Evolutionary conservation across 768 basidiomycete genomes (phyloP), one percentile per base, ranked within the genome.

Genomic region (Kwoniella pini): DNA sequence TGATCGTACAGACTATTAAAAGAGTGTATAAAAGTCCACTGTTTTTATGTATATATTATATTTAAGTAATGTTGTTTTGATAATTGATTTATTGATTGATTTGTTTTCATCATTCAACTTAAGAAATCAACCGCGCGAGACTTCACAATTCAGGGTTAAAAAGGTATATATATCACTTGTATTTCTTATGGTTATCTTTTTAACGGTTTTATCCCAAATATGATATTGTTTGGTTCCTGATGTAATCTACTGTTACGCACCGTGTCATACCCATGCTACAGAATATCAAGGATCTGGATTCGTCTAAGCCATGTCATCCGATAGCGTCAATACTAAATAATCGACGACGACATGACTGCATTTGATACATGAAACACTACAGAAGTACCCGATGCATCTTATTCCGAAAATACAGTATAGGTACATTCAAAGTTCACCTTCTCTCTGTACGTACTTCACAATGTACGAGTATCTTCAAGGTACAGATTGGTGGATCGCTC

Each of bases 51-150:
- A n/a, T n/a, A n/a, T n/a, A n/a, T n/a, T n/a, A n/a, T n/a, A n/a
- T n/a, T n/a, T n/a, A n/a, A n/a, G n/a, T n/a, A n/a, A n/a, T n/a
- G n/a, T n/a, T n/a, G n/a, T n/a, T n/a, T n/a, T n/a, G n/a, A n/a
- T n/a, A n/a, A 52, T 52, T 31, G 27, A 38, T 49, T n/a, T 26
- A 49, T 26, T 15, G 48, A 49, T 11, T 9, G 36, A 24, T 42
- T 54, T 44, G 40, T 54, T 54, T 40, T 54, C 42, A 43, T 54
- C 39, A 30, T 54, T 42, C 53, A 40, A 54, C 39, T 28, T 53
- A 13, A 44, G 40, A 54, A 44, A 44, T 24, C 40, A 54, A 54
- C 24, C 39, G 39, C 39, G 39, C 6, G 21, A 27, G 7, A 40
- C 5, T 19, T 24, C 28, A 49, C 46, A 30, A 15, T 5, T 30